These are phyloP conservation scores for Fraxinus ornus DNA, from an alignment of 305 asterid species.

Conservation along the genomic window DNA sequence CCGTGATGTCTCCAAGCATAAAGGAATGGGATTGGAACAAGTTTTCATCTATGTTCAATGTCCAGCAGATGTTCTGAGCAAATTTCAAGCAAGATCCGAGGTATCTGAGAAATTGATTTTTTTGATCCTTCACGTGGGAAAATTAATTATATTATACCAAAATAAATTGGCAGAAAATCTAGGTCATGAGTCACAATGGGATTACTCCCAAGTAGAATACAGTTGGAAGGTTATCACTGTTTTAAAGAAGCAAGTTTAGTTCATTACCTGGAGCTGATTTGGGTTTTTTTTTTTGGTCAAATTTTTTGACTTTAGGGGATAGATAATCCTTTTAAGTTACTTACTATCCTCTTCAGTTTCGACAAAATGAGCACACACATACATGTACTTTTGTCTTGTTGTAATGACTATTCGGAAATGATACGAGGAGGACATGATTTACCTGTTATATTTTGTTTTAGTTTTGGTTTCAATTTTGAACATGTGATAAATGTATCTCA, in stretches of 20 bases:
- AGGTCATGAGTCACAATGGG: conserved; percentile 27
- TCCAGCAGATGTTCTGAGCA: conserved; percentile 24
- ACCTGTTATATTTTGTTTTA: neutral
- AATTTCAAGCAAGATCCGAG: neutral
- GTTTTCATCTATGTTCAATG: conserved; percentile 33
- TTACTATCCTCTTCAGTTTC: conserved; percentile 21
- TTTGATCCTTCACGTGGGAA: conserved; percentile 1
- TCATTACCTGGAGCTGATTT: conserved; percentile 20
- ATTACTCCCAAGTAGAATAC: conserved; percentile 23
- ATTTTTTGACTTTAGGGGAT: conserved; percentile 1
- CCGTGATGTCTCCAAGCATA: conserved; percentile 33
- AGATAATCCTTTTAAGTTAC: conserved; percentile 23
- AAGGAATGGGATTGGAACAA: conserved; percentile 49
- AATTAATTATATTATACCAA: conserved; percentile 11
- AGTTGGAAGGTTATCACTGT: conserved; percentile 7
- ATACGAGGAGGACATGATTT: neutral
- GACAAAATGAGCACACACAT: conserved; percentile 17
- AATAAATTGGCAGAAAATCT: conserved; percentile 34
- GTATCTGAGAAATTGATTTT: conserved; percentile 18
- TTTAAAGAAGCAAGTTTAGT: conserved; percentile 3
- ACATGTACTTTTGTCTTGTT: neutral
- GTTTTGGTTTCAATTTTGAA: neutral
- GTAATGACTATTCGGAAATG: neutral
- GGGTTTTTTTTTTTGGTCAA: neutral
- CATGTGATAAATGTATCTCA: neutral